Conservation (phyloP, 2,329 filamentous ascomycete genomes). For the Paracamarosporium sp. region DNA sequence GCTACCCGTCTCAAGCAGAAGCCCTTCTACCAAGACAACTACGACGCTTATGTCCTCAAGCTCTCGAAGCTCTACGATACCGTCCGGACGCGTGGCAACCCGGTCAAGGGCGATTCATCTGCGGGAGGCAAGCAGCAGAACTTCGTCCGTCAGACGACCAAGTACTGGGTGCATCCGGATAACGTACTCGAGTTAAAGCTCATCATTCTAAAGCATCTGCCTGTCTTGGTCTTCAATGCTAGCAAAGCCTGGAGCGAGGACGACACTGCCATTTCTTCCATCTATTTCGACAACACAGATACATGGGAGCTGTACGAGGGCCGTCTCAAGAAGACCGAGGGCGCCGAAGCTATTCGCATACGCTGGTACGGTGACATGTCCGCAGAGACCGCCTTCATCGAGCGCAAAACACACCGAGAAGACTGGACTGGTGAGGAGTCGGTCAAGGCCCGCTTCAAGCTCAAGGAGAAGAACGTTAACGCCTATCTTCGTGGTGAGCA, state of each 20-base stretch:
- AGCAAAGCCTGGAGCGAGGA: constrained; percentile 93
- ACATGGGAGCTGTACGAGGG: constrained; percentile 95
- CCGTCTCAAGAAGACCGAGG: constrained; percentile 95
- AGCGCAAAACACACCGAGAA: constrained; percentile 96
- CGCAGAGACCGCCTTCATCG: constrained; percentile 92
- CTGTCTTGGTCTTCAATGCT: constrained; percentile 95
- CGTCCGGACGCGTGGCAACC: constrained; percentile 90
- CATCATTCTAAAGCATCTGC: constrained; percentile 96
- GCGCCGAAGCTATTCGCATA: constrained; percentile 93
- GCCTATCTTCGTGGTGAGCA: constrained; percentile 84
- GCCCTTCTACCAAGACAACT: constrained; percentile 99
- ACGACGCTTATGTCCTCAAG: constrained; percentile 93
- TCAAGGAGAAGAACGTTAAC: constrained; percentile 98
- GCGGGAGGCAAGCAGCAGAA: constrained; percentile 92
- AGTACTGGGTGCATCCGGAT: constrained; percentile 99
- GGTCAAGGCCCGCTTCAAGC: constrained; percentile 92
- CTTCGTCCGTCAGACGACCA: constrained; percentile 96
- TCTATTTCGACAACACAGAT: constrained; percentile 96
- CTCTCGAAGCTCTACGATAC: constrained; percentile 95
- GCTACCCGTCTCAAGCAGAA: constrained; percentile 92
- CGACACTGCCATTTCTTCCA: constrained; percentile 95
- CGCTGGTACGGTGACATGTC: constrained; percentile 99
- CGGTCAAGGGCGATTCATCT: constrained; percentile 87
- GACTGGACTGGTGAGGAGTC: constrained; percentile 99
- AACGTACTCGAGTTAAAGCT: constrained; percentile 98